Base-by-base conservation (phyloP, 1,139 yeast genomes). In the Yamadazyma buinensis region DNA sequence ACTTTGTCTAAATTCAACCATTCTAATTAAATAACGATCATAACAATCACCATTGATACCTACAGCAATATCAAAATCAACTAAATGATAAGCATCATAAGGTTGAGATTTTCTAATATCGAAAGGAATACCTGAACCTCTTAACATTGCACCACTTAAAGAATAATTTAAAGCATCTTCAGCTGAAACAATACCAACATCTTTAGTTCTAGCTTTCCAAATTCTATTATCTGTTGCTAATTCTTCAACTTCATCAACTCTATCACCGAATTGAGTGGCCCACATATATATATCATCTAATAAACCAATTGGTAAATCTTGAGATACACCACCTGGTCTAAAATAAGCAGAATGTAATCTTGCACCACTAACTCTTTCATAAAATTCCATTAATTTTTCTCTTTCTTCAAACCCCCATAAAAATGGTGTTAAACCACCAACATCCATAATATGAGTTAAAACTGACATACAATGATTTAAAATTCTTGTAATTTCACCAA, bases 401-500 rank as follows among this genome's bases (percentile, higher is more conserved):
- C 95, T 80, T 62, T 86, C 95, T 67, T 86, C 95, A 61, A 86
- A 84, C 43, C 95, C 95, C 95, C 95, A 86, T 61, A 86, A 69
- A 73, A 86, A 86, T 35, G 95, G 95, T 29, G 95, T 86, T 61
- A 86, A 73, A 22, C 95, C 95, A 67, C 95, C 95, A 37, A 86
- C 95, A 70, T 86, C 95, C 95, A 86, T 85, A 53, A 92, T 88
- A 62, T 86, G 95, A 35, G 95, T 78, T 46, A 84, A 67, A 35
- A 86, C 82, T 20, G 94, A 83, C 95, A 86, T 85, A 61, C 85
- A 73, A 59, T 86, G 95, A 64, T 86, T 86, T 55, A 84, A 72
- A 37, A 84, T 59, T 58, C 95, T 78, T 37, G 95, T 86, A 59
- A 86, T 82, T 59, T 86, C 95, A 28, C 92, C 95, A 59, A 85